phyloP scores from a whole-genome alignment of 2,329 filamentous ascomycete genomes.

The Colletotrichum liaoningense region DNA sequence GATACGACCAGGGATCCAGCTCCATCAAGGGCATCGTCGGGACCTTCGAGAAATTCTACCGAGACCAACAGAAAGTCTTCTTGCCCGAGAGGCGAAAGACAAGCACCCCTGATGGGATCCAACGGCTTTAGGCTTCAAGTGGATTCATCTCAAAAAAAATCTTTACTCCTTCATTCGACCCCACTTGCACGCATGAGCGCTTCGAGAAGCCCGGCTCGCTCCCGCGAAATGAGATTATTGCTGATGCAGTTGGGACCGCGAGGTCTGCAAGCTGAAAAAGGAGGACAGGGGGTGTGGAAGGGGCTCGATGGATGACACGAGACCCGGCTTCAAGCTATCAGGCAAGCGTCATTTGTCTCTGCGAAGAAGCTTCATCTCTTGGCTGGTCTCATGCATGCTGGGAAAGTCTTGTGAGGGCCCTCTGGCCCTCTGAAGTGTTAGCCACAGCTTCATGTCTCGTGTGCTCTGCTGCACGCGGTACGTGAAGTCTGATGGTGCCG shows the following conservation, averaged over 20 bases:
- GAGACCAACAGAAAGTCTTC: not conserved
- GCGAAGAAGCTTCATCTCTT: not conserved
- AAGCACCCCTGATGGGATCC: not conserved
- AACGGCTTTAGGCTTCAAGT: conserved; percentile 5
- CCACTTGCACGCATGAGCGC: not conserved
- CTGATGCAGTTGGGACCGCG: not conserved
- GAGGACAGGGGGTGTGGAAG: not conserved
- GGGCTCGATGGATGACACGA: not conserved
- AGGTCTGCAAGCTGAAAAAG: not conserved
- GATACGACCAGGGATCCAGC: not conserved
- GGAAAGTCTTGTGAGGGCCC: not conserved
- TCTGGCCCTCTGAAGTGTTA: too few relatives aligned
- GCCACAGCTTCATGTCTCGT: too few relatives aligned
- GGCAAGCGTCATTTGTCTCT: not conserved
- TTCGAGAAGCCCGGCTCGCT: conserved; percentile 11
- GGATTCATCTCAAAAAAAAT: not conserved
- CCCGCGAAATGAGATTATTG: conserved; percentile 15
- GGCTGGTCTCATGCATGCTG: not conserved
- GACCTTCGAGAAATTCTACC: not conserved
- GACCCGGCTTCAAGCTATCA: not conserved
- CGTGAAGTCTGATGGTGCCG: not conserved
- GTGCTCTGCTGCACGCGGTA: not conserved
- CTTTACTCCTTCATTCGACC: not conserved
- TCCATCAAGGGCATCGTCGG: not conserved
- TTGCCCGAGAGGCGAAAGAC: not conserved